A percentile compares a stretch with the other conserved stretches of the same genome.
These are phyloP conservation scores for Yarrowia phangngaensis DNA, from an alignment of 805 yeast species.

Conservation along the genomic window DNA sequence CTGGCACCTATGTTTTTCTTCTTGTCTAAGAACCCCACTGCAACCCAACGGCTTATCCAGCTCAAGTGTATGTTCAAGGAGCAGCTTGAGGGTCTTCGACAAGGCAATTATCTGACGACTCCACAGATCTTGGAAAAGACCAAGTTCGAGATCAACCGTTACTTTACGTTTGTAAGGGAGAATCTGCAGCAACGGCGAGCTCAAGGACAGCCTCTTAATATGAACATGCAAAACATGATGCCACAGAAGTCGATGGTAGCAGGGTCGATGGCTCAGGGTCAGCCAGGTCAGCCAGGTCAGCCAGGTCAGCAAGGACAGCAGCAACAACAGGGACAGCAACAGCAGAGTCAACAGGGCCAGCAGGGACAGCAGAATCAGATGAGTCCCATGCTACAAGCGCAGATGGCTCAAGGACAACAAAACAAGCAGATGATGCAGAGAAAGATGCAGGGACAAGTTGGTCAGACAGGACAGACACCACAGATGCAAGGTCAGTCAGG, in stretches of 20 bases:
- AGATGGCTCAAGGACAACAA: slow-evolving; percentile 8
- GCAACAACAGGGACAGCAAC: slow-evolving; percentile 35
- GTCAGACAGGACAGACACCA: slow-evolving; percentile 3
- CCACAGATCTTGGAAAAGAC: slow-evolving; percentile 68
- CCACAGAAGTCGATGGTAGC: no score
- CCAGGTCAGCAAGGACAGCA: slow-evolving; percentile 32
- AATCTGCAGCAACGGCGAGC: slow-evolving; percentile 42
- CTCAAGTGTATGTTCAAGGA: slow-evolving; percentile 75
- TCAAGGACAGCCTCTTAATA: neutral
- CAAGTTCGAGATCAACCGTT: slow-evolving; percentile 66
- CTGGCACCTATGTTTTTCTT: slow-evolving; percentile 74
- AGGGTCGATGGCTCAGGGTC: no score
- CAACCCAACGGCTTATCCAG: slow-evolving; percentile 71
- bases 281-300: neutral
- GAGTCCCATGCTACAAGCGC: slow-evolving; percentile 25
- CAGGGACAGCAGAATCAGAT: slow-evolving; percentile 33
- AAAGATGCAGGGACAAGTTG: slow-evolving; percentile 25
- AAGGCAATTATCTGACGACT: slow-evolving; percentile 64
- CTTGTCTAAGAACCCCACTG: slow-evolving; percentile 68
- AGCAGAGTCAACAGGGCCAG: slow-evolving; percentile 30
- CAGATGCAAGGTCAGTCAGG: slow-evolving; percentile 15
- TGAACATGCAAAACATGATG: neutral
- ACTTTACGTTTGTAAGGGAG: slow-evolving; percentile 69
- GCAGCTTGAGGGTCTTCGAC: slow-evolving; percentile 64
- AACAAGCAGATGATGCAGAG: slow-evolving; percentile 25